These are phyloP conservation scores for Stentor roeselii DNA, from an alignment of 73 alveolate species.

Conservation along the genomic window DNA sequence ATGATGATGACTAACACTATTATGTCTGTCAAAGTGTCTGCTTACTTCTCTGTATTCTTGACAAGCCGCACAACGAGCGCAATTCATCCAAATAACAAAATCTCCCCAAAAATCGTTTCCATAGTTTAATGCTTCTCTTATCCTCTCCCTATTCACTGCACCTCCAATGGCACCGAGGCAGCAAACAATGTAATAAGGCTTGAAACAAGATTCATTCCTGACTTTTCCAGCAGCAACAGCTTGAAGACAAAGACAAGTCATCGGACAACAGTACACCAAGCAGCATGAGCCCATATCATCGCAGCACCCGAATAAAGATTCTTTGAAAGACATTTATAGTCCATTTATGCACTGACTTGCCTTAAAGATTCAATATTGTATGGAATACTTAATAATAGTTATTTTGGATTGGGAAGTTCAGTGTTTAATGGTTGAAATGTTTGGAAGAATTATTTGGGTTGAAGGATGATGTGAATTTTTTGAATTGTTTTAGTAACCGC, in stretches of 20 bases:
- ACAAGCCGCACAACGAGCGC: conserved; percentile 12
- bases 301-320: background rate
- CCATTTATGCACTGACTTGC: no score
- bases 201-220: background rate
- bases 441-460: no score
- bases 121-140: background rate
- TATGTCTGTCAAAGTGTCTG: no score
- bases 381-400: no score
- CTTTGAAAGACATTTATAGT: no score
- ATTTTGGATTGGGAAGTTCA: no score
- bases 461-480: no score
- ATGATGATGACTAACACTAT: no score
- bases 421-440: no score
- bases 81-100: background rate
- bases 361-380: no score
- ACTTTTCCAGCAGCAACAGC: background rate
- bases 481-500: no score
- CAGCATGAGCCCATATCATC: background rate
- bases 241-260: background rate
- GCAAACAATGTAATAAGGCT: background rate
- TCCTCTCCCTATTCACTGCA: conserved; percentile 5
- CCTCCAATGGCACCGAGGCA: background rate
- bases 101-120: background rate
- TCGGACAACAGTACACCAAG: background rate
- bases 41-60: conserved; percentile 23